Evolutionary conservation across 2,329 filamentous ascomycete species (phyloP), one percentile per base, ranked within the genome.

Genomic region (Diplodia mutila): DNA sequence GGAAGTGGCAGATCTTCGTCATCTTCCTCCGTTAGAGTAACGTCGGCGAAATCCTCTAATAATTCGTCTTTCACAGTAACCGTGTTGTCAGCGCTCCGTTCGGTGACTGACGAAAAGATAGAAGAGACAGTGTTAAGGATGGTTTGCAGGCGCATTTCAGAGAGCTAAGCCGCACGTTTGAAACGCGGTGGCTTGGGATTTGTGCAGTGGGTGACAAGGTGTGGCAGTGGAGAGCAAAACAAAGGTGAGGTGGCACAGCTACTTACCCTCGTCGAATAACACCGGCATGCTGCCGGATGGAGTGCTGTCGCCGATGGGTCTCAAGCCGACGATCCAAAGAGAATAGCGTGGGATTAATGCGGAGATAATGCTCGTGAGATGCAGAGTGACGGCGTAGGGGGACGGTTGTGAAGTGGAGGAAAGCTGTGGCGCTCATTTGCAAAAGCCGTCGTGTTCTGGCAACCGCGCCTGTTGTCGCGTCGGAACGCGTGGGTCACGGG

Each of bases 181-280:
- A 29, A 6, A 32, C 7, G 25, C 27, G 27, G 14, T 57, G 21
- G 21, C 53, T 57, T 25, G 29, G n/a, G n/a, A n/a, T 29, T 55
- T 23, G n/a, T 55, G 21, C n/a, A 55, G 7, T 37, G 21, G 7
- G 34, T 8, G 34, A 37, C 12, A 54, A 25, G 39, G 39, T 12
- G 23, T 21, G 34, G 25, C 18, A 37, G 55, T n/a, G 55, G 39
- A 27, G 27, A 49, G 25, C 25, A 61, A 61, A 61, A 61, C 57
- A 61, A 61, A 61, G 4, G 57, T 3, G 42, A 59, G 39, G 42
- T 46, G 42, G 57, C 25, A 25, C 12, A n/a, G 57, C 3, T 34
- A 49, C 57, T 49, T 49, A 49, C 42, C 42, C 23, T 61, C 57
- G 57, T 48, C 39, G 9, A 61, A 16, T 4, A 61, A 12, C 14